These are phyloP conservation scores for Trametes cinnabarina DNA, from an alignment of 768 basidiomycete species.

Conservation along the genomic window DNA sequence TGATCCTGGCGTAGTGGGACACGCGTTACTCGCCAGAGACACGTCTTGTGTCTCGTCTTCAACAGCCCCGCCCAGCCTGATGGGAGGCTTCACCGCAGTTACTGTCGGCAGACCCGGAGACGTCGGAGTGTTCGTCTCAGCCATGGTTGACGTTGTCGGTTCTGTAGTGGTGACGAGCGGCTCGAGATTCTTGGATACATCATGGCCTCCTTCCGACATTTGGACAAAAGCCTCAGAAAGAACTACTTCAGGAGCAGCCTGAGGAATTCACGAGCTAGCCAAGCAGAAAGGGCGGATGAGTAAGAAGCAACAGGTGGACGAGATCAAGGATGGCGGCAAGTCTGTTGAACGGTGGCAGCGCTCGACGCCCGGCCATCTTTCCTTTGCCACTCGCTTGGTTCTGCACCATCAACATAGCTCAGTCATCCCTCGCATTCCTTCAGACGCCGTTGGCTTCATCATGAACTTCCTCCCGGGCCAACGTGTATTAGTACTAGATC, in stretches of 20 bases:
- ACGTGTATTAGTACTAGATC: too few relatives aligned
- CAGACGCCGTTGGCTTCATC: too few relatives aligned
- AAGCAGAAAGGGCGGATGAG: not conserved
- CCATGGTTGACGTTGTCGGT: not conserved
- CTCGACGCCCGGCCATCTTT: not conserved
- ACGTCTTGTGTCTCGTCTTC: not conserved
- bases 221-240: not conserved
- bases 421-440: too few relatives aligned
- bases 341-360: not conserved
- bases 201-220: slow-evolving; percentile 8
- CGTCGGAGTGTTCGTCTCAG: not conserved
- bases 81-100: slow-evolving; percentile 8
- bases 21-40: not conserved
- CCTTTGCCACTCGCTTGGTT: not conserved
- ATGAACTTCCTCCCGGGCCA: too few relatives aligned
- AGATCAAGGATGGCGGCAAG: not conserved
- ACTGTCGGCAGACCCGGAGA: slow-evolving; percentile 14
- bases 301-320: not conserved
- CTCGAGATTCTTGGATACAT: slow-evolving; percentile 9
- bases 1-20: not conserved
- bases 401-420: not conserved
- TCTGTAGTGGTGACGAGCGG: slow-evolving; percentile 4
- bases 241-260: not conserved
- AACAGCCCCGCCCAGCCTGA: not conserved
- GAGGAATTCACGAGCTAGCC: not conserved